Evolutionary conservation across 2,329 filamentous ascomycete genomes (phyloP).

Genomic region (Aspergillus fumigatiaffinis): DNA sequence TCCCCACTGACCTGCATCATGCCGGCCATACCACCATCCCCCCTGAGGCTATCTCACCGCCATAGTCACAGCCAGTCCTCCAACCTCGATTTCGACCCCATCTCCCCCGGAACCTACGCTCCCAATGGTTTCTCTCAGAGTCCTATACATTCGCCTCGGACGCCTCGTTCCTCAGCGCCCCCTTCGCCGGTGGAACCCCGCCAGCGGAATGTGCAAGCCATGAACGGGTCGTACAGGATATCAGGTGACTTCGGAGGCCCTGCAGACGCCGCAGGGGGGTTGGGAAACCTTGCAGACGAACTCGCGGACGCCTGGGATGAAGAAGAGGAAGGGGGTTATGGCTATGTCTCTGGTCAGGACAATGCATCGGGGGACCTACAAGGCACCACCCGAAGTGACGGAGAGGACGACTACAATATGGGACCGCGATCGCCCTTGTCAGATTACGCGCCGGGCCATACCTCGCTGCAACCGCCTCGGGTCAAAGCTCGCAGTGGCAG

Average conservation of each 20-base stretch:
- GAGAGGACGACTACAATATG: conserved; percentile 29
- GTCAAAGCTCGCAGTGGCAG: conserved; percentile 37
- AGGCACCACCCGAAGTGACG: conserved; percentile 28
- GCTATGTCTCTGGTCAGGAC: conserved; percentile 38
- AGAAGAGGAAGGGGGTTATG: conserved; percentile 47
- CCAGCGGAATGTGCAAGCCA: conserved; percentile 32
- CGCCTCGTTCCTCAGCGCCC: conserved; percentile 34
- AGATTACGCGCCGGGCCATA: conserved; percentile 19
- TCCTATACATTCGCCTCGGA: conserved; percentile 31
- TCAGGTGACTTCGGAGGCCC: conserved; percentile 37
- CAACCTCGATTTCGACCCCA: conserved; percentile 33
- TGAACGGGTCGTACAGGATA: conserved; percentile 34
- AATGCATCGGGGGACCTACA: conserved; percentile 27
- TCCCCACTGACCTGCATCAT: conserved; percentile 12
- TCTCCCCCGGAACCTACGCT: conserved; percentile 30
- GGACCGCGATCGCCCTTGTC: conserved; percentile 23
- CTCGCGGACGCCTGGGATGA: conserved; percentile 56
- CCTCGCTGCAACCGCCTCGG: conserved; percentile 32
- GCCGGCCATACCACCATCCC: conserved; percentile 31
- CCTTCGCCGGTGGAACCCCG: conserved; percentile 38
- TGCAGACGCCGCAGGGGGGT: conserved; percentile 40
- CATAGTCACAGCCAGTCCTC: conserved; percentile 30
- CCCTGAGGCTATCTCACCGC: conserved; percentile 37
- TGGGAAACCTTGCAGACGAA: conserved; percentile 62
- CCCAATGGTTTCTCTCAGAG: conserved; percentile 30